A percentile compares a stretch with the other conserved stretches of the same genome.
Conservation (phyloP, 148 eudicot genomes). For the Drosera capensis region DNA sequence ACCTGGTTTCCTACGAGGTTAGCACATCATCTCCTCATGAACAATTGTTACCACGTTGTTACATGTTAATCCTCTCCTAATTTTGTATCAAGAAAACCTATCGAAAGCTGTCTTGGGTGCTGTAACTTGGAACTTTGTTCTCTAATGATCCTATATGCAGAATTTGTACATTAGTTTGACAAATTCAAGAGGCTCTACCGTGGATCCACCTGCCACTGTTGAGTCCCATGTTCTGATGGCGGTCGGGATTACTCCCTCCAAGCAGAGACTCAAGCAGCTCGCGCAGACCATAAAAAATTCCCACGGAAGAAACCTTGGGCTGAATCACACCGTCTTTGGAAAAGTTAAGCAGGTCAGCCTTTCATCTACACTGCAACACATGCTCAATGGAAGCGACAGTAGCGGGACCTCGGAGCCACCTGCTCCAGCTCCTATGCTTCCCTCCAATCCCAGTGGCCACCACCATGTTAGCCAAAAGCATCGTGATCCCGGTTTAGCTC, state of each 20-base stretch:
- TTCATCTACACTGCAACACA: constrained; percentile 58
- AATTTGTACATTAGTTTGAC: constrained; percentile 72
- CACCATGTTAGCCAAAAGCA: constrained; percentile 13
- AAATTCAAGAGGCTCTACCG: constrained; percentile 74
- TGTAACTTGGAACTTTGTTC: background rate
- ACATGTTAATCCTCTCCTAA: background rate
- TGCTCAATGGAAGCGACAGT: constrained; percentile 22
- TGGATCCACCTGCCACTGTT: constrained; percentile 66
- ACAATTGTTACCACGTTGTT: background rate
- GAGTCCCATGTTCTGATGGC: constrained; percentile 51
- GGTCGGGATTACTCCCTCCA: constrained; percentile 48
- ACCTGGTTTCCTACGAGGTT: constrained; percentile 70
- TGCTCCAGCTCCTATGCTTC: constrained; percentile 57
- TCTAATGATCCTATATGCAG: constrained; percentile 26
- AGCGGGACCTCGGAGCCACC: constrained; percentile 21
- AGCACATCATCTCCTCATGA: constrained; percentile 1
- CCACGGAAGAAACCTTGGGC: constrained; percentile 74
- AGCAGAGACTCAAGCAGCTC: constrained; percentile 66
- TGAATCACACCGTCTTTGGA: constrained; percentile 80
- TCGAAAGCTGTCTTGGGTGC: background rate
- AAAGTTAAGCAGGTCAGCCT: constrained; percentile 84
- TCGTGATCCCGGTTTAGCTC: constrained; percentile 18
- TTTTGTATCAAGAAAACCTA: background rate
- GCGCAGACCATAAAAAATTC: constrained; percentile 70
- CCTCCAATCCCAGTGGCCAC: constrained; percentile 19